Percentiles rank a stretch among this genome's conserved stretches.
phyloP scores from a whole-genome alignment of 306 rosid species.

The Cicer yamashitae region DNA sequence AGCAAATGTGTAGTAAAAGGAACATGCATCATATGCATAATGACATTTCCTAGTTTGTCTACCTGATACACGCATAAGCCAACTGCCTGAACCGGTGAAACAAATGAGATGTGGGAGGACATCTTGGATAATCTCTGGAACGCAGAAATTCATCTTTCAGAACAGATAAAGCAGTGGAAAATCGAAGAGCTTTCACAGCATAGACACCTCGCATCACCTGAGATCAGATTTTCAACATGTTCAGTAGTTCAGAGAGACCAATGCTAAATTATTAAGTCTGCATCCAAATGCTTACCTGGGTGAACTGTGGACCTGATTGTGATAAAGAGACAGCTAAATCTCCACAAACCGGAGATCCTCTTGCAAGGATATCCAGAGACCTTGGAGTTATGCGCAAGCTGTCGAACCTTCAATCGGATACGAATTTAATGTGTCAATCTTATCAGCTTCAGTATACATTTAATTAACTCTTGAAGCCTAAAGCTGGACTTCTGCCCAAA shows the following conservation, averaged over 20 bases:
- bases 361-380: conserved; percentile 91
- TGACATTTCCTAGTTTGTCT: conserved; percentile 45
- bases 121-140: conserved; percentile 96
- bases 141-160: conserved; percentile 90
- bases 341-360: conserved; percentile 97
- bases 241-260: conserved; percentile 46
- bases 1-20: background rate
- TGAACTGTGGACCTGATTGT: conserved; percentile 95
- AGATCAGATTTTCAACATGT: conserved; percentile 47
- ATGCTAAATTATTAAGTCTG: conserved; percentile 37
- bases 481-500: background rate
- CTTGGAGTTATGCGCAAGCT: conserved; percentile 96
- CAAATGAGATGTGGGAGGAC: conserved; percentile 95
- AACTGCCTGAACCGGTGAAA: conserved; percentile 90
- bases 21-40: conserved; percentile 35
- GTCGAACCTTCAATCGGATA: conserved; percentile 77
- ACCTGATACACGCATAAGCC: conserved; percentile 97
- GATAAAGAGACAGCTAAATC: conserved; percentile 95
- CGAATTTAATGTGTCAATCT: conserved; percentile 43
- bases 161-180: conserved; percentile 84
- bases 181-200: conserved; percentile 94
- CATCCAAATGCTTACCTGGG: conserved; percentile 68
- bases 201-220: conserved; percentile 97
- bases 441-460: conserved; percentile 35
- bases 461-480: conserved; percentile 20